Evolutionary conservation across 1,139 yeast genomes (phyloP).

Genomic region (Geotrichum fermentans): DNA sequence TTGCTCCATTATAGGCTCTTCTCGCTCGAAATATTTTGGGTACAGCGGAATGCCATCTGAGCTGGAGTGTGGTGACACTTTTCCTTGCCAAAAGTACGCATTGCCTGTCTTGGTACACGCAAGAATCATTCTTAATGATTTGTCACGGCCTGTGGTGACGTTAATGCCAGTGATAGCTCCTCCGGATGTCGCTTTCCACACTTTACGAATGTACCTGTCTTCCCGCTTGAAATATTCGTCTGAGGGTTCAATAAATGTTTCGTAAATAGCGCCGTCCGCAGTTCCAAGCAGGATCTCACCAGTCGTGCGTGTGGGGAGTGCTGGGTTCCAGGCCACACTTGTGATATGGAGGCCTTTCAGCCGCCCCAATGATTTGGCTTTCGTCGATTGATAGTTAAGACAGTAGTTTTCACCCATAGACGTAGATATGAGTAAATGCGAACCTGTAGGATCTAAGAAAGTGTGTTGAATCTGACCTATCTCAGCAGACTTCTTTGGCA

Average conservation of each 20-base stretch:
- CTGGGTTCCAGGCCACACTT: conserved; percentile 44
- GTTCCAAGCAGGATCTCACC: conserved; percentile 51
- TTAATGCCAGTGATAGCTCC: conserved; percentile 39
- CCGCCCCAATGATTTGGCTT: conserved; percentile 41
- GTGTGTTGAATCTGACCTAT: conserved; percentile 38
- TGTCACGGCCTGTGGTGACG: conserved; percentile 26
- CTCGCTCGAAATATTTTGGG: conserved; percentile 32
- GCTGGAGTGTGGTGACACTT: conserved; percentile 25
- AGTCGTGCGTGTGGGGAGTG: conserved; percentile 39
- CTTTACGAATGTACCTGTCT: conserved; percentile 41
- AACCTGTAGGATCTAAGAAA: conserved; percentile 48
- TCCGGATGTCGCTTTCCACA: conserved; percentile 37
- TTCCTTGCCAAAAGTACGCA: conserved; percentile 42
- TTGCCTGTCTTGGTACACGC: conserved; percentile 39
- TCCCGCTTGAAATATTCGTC: conserved; percentile 43
- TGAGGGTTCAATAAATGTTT: conserved; percentile 44
- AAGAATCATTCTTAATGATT: conserved; percentile 31
- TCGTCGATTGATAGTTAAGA: conserved; percentile 39
- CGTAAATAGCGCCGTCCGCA: conserved; percentile 44
- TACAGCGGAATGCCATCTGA: conserved; percentile 32
- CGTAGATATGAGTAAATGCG: conserved; percentile 48
- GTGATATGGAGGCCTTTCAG: conserved; percentile 43
- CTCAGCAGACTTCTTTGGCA: conserved; percentile 32
- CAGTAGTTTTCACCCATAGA: conserved; percentile 45
- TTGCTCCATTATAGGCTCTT: conserved; percentile 28